Evolutionary conservation across 2,329 filamentous ascomycete species (phyloP), one percentile per base, ranked within the genome.

Genomic region (Juglanconis juglandina): DNA sequence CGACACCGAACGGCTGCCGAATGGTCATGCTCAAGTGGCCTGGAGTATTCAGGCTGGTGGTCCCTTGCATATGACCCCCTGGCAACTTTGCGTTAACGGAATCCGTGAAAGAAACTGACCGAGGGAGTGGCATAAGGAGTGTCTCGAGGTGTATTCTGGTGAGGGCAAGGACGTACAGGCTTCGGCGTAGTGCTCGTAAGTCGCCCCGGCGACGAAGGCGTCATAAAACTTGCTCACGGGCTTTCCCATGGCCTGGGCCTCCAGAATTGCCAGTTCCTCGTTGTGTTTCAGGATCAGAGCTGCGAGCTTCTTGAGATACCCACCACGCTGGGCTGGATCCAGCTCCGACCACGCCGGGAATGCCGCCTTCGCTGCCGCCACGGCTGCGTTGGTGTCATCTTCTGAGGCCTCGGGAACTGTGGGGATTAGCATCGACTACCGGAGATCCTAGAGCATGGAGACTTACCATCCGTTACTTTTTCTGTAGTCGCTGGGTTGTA

Each of bases 1-100:
- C 78, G 2, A 84, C 80, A n/a, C 81, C 81, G 47, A 75, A 77
- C 0, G 81, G 81, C 68, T 84, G 79, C 13, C 76, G 75, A 0
- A 80, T 65, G 14, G 77, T 77, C 70, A 83, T 68, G 56, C 69
- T 78, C 13, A 82, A 64, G 59, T 74, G 73, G 4, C 79, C 79
- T 0, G 80, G 79, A 0, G 77, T 81, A 66, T 81, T 77, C 35
- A 82, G 66, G 55, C 75, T 78, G 1, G 77, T 74, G 53, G 76
- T 72, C 30, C 81, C 80, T 63, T 79, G 75, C 33, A 78, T 75
- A 1, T 72, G 68, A 7, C 71, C 69, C 67, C 24, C 24, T 24
- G 24, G 24, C 24, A 24, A 24, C 24, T 24, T 24, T 24, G 24
- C 24, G 24, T 24, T 24, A 24, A 24, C 24, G 24, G 24, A 24